Base-by-base conservation (phyloP, 129 eudicot genomes). In the Ambrosia artemisiifolia region DNA sequence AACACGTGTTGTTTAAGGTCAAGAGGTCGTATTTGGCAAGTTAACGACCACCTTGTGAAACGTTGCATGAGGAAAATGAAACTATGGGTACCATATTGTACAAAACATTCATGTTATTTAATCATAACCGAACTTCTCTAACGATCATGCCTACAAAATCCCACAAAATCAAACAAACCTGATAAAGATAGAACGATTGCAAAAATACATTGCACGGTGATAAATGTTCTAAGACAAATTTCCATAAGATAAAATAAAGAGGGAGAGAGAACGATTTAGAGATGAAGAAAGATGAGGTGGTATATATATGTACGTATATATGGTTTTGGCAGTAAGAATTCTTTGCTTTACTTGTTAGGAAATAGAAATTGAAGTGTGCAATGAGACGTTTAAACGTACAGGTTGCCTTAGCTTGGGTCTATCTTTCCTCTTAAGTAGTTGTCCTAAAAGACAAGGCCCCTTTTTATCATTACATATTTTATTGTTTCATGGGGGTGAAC, bases 311-410 rank as follows among this genome's bases (percentile, higher is more conserved):
- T 65, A 69, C 17, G 24, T 63, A 71, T 42, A 60, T 55, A 47
- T 17, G 68, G 7, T 33, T 19, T 50, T 47, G 9, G 67, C 7
- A 78, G 82, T 78, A 60, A 54, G 61, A 78, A 78, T 78, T 78
- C 82, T 78, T 78, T 78, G 54, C 82, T 78, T 78, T 53, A 61
- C 78, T 78, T 71, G 82, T 78, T 71, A 78, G 82, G 36, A 71
- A 64, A 77, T 56, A 16, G 63, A 69, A 62, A 36, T 55, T 32
- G 75, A 67, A 62, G 73, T 71, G 72, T 71, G 67, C 10, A 42
- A 78, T 71, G 60, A 43, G 74, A 68, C 33, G 68, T 44, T 48
- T 67, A 47, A 24, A 11, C 17, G n/a, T 48, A n/a, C 24, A 47
- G 80, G 80, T 77, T 78, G 62, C 77, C 47, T 78, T 63, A 78